Conservation (phyloP, 2,329 filamentous ascomycete species). For the Colletotrichum sansevieriae region DNA sequence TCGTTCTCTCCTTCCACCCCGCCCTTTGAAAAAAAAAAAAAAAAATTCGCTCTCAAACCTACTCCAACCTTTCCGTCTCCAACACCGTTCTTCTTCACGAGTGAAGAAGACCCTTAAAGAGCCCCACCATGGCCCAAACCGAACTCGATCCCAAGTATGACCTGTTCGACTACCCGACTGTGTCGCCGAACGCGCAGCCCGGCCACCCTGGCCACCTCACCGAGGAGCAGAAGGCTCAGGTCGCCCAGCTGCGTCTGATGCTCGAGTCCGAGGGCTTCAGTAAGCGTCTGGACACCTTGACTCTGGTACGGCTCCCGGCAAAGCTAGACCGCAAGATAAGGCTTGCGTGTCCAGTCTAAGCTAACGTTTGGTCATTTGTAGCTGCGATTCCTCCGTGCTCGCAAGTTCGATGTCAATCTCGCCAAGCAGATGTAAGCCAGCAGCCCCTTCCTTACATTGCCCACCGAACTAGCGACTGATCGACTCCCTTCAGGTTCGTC, state of each 20-base stretch:
- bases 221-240: slow-evolving; percentile 87
- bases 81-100: slow-evolving; percentile 34
- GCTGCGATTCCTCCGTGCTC: slow-evolving; percentile 91
- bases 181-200: slow-evolving; percentile 74
- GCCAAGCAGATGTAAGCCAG: slow-evolving; percentile 84
- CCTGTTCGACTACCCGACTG: slow-evolving; percentile 92
- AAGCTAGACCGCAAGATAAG: slow-evolving; percentile 34
- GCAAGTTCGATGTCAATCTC: slow-evolving; percentile 91
- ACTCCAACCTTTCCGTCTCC: slow-evolving; percentile 2
- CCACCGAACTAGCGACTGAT: slow-evolving; percentile 11
- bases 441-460: not conserved
- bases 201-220: slow-evolving; percentile 93
- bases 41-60: slow-evolving; percentile 22
- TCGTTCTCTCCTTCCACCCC: slow-evolving; percentile 16
- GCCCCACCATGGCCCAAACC: slow-evolving; percentile 39
- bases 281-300: slow-evolving; percentile 91
- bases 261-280: slow-evolving; percentile 87
- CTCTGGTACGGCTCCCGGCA: slow-evolving; percentile 71
- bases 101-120: slow-evolving; percentile 32
- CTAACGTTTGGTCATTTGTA: slow-evolving; percentile 51
- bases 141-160: slow-evolving; percentile 91
- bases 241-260: slow-evolving; percentile 85
- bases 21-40: slow-evolving; percentile 27
- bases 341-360: slow-evolving; percentile 1
- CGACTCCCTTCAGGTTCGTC: slow-evolving; percentile 77